These are phyloP conservation scores for Vitis hybrid DNA, from an alignment of 177 flowering plant genomes.

Conservation along the genomic window DNA sequence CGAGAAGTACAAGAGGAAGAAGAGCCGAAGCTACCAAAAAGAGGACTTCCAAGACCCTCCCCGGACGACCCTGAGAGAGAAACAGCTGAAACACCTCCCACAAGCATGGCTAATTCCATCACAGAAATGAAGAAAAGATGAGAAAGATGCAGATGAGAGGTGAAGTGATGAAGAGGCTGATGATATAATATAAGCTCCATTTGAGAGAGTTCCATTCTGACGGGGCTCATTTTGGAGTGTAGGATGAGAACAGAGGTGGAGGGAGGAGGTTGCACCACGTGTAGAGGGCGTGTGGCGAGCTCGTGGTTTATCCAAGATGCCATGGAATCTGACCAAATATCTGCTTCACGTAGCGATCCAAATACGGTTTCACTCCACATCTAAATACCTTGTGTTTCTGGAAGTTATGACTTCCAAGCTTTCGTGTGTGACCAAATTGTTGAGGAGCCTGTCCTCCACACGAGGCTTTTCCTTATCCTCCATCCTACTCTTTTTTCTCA, in stretches of 20 bases:
- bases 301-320: constrained; percentile 20
- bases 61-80: constrained; percentile 6
- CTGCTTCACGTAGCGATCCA: constrained; percentile 6
- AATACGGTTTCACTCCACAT: no score
- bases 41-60: background rate
- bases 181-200: no score
- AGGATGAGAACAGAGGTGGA: constrained; percentile 9
- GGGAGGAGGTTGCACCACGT: constrained; percentile 9
- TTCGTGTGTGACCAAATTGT: no score
- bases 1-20: background rate
- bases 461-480: no score
- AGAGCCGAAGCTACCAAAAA: no score
- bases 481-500: no score
- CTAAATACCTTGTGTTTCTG: no score
- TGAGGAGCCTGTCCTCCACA: no score
- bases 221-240: constrained; percentile 17
- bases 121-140: background rate
- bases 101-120: constrained; percentile 2
- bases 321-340: constrained; percentile 6
- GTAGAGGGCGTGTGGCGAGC: constrained; percentile 32
- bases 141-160: background rate
- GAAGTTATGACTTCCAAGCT: no score
- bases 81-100: constrained; percentile 7
- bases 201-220: background rate
- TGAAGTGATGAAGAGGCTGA: background rate